A percentile compares a stretch with the other conserved stretches of the same genome.
Conservation (phyloP, 1,139 yeast genomes). For the Hyphopichia buzzinii region DNA sequence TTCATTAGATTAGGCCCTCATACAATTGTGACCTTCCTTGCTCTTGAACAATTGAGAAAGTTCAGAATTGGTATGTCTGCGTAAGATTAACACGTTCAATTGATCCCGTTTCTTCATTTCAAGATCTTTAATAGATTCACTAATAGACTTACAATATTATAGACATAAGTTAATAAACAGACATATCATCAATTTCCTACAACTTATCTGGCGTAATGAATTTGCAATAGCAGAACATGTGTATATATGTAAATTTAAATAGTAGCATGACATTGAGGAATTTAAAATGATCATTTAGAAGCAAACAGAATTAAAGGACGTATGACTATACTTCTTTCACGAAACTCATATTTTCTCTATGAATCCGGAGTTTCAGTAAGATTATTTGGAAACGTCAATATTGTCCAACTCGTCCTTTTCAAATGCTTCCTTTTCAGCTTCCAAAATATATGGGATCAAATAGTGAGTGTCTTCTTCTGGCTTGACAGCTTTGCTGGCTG, state of each 20-base stretch:
- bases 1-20: constrained; percentile 87
- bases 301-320: background rate
- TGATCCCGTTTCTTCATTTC: no score
- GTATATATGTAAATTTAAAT: no score
- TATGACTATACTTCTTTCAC: background rate
- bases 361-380: background rate
- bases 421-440: constrained; percentile 88
- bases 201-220: background rate
- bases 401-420: constrained; percentile 90
- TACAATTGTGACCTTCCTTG: constrained; percentile 81
- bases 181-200: no score
- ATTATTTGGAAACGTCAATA: constrained; percentile 40
- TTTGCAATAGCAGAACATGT: no score
- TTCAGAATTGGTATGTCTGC: constrained; percentile 50
- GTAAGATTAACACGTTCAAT: background rate
- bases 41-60: constrained; percentile 72
- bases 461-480: constrained; percentile 84
- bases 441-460: constrained; percentile 84
- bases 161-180: background rate
- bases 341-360: background rate
- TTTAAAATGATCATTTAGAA: background rate
- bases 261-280: background rate
- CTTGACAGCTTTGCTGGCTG: constrained; percentile 73
- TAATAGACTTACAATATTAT: background rate
- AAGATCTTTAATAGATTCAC: background rate